phyloP scores from a whole-genome alignment of 768 basidiomycete species.

The Mycena indigotica region DNA sequence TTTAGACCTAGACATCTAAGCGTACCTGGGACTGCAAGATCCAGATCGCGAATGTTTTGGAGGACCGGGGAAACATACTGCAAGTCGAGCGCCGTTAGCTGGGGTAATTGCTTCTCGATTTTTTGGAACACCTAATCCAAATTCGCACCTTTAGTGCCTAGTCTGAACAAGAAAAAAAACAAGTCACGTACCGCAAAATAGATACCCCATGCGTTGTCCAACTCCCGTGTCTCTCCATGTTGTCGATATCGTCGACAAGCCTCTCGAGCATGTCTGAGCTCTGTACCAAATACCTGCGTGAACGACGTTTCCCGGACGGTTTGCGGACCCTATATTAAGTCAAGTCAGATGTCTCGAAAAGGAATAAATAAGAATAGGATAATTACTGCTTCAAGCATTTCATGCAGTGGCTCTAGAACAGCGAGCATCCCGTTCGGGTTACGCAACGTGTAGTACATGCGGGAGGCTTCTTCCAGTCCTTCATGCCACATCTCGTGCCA shows the following conservation, averaged over 20 bases:
- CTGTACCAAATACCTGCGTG: slow-evolving; percentile 89
- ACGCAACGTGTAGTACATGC: slow-evolving; percentile 94
- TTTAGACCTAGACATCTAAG: no score
- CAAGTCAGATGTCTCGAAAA: background rate
- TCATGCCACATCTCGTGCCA: slow-evolving; percentile 99
- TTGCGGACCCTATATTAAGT: slow-evolving; percentile 72
- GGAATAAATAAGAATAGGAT: background rate
- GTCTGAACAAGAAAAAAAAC: no score
- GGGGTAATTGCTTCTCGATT: slow-evolving; percentile 95
- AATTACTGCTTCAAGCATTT: slow-evolving; percentile 85
- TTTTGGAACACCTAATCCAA: slow-evolving; percentile 83
- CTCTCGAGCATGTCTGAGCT: slow-evolving; percentile 89
- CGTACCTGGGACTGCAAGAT: slow-evolving; percentile 91
- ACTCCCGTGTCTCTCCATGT: slow-evolving; percentile 83
- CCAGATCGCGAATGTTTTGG: slow-evolving; percentile 86
- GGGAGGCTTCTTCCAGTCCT: slow-evolving; percentile 94
- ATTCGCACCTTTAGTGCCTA: background rate
- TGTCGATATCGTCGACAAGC: slow-evolving; percentile 84
- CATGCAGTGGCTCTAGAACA: slow-evolving; percentile 88
- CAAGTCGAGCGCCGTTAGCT: slow-evolving; percentile 86
- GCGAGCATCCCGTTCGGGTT: slow-evolving; percentile 97
- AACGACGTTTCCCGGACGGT: slow-evolving; percentile 96
- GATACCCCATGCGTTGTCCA: slow-evolving; percentile 99
- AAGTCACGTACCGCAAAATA: slow-evolving; percentile 78
- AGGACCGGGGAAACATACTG: slow-evolving; percentile 97